Evolutionary conservation across 768 basidiomycete genomes (phyloP), one percentile per base, ranked within the genome.

Genomic region (Lentinula boryana): DNA sequence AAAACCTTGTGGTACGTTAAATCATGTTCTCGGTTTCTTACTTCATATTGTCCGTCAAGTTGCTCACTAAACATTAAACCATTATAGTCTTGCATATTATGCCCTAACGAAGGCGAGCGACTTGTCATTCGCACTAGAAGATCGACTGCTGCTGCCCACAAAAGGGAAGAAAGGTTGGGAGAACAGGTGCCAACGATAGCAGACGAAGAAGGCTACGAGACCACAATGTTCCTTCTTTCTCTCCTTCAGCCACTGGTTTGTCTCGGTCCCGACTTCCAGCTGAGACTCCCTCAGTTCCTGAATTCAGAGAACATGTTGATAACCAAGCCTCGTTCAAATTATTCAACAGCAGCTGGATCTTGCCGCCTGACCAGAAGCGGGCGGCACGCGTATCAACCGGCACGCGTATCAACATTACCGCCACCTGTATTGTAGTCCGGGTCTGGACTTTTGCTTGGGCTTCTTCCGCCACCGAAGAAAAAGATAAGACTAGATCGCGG

Each of bases 281-380:
- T 21, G 57, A 50, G 43, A 70, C 72, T 52, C 63, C 76, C 13
- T 76, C 77, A 1, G 68, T 78, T 2, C 82, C 87, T 4, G 78
- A 81, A 27, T 74, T 89, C 58, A 86, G 92, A 2, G 80, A 85
- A n/a, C 78, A 85, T 44, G 84, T 95, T 35, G 89, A 88, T 68
- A 80, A 82, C 46, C 81, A 83, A 58, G 82, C 82, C 46, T 87
- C 87, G 18, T 97, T 96, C 77, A 82, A 78, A 68, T 72, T 87
- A 74, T 96, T 96, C 74, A 88, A 97, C 61, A 77, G 79, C 23
- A 93, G 94, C 0, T 95, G 93, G 93, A 91, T 96, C 7, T 73
- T 95, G 13, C 90, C 92, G 23, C 76, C 84, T 2, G 90, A 88
- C 36, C 82, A 85, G 56, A 82, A 84, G 84, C 48, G 55, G 31